Evolutionary conservation across 2,329 filamentous ascomycete species (phyloP).

Genomic region (Hypoxylon sp.): DNA sequence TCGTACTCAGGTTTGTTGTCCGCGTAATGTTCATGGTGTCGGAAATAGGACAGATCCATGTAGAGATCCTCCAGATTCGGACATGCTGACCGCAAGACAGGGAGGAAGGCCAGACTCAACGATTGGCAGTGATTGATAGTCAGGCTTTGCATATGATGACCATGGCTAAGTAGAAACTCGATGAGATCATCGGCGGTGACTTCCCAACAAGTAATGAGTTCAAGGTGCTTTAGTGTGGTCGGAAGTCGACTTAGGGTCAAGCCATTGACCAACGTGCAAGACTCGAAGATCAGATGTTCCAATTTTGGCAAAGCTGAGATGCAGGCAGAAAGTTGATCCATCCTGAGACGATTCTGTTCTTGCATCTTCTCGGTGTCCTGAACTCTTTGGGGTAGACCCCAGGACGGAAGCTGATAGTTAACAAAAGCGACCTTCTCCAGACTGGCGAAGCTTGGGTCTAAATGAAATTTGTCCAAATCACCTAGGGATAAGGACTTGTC

Average conservation of each 20-base stretch:
- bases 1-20: conserved; percentile 84
- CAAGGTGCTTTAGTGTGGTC: conserved; percentile 74
- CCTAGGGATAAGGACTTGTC: conserved; percentile 61
- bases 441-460: conserved; percentile 67
- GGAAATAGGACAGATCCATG: conserved; percentile 86
- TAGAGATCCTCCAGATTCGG: conserved; percentile 78
- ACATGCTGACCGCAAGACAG: conserved; percentile 75
- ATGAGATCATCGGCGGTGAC: conserved; percentile 77
- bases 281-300: conserved; percentile 78
- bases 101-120: conserved; percentile 81
- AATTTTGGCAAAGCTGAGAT: conserved; percentile 72
- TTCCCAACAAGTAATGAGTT: conserved; percentile 84
- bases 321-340: conserved; percentile 61
- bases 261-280: conserved; percentile 79
- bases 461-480: conserved; percentile 68
- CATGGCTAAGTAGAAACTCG: conserved; percentile 76
- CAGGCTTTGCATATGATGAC: conserved; percentile 75
- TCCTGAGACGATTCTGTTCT: conserved; percentile 51
- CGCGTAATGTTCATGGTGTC: conserved; percentile 74
- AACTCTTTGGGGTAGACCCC: conserved; percentile 39
- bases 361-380: conserved; percentile 50
- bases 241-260: conserved; percentile 79
- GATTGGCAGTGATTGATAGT: conserved; percentile 84
- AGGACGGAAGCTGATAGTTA: conserved; percentile 72
- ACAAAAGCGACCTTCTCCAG: conserved; percentile 72